Evolutionary conservation across 805 yeast genomes (phyloP).

Genomic region (Candida nemodendra): DNA sequence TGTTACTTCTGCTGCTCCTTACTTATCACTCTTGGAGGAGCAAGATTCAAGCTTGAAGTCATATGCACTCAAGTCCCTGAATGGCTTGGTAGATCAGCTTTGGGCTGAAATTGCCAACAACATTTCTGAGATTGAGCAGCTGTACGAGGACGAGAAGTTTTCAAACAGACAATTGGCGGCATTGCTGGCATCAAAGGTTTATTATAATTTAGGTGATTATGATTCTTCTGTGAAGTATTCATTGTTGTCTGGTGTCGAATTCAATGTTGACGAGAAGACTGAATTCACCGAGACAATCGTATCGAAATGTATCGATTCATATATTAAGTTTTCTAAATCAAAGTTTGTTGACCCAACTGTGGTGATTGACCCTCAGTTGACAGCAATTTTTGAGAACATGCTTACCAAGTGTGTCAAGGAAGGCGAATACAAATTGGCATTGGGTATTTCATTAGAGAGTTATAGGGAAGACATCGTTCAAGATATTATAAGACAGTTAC

Average conservation of each 20-base stretch:
- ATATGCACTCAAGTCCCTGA: conserved; percentile 81
- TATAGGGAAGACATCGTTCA: conserved; percentile 80
- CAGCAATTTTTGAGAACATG: conserved; percentile 80
- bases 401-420: conserved; percentile 69
- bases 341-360: conserved; percentile 34
- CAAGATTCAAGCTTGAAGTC: conserved; percentile 72
- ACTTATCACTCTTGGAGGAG: conserved; percentile 85
- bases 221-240: conserved; percentile 89
- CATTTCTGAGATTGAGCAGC: conserved; percentile 82
- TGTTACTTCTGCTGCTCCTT: conserved; percentile 81
- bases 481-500: conserved; percentile 45
- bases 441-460: conserved; percentile 90
- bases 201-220: conserved; percentile 90
- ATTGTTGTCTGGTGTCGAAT: conserved; percentile 76
- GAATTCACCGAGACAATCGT: conserved; percentile 93
- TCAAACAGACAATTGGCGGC: conserved; percentile 79
- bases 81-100: conserved; percentile 79
- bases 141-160: conserved; percentile 81
- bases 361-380: conserved; percentile 59
- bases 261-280: conserved; percentile 70
- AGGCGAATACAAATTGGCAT: conserved; percentile 74
- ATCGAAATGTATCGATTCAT: conserved; percentile 85
- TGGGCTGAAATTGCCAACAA: conserved; percentile 98
- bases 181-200: conserved; percentile 83
- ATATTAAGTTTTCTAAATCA: conserved; percentile 62